phyloP scores from a whole-genome alignment of 2,329 filamentous ascomycete species.

The Ophiobolus disseminans region DNA sequence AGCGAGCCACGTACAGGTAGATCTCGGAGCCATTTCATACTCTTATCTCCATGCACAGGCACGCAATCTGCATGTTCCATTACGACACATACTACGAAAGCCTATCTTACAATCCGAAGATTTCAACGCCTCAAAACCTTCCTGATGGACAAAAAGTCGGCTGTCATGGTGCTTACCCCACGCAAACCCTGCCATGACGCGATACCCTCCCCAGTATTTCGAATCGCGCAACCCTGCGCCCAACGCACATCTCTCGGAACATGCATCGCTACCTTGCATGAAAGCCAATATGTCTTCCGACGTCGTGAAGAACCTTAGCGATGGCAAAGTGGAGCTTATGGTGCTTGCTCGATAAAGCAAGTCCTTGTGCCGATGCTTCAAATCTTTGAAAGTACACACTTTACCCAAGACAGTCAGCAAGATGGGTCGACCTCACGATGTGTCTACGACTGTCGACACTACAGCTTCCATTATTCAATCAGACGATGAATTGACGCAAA shows the following conservation, averaged over 20 bases:
- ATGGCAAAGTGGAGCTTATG: not conserved
- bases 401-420: not conserved
- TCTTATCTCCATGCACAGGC: constrained; percentile 12
- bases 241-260: not conserved
- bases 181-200: not conserved
- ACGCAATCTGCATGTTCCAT: constrained; percentile 13
- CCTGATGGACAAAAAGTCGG: not conserved
- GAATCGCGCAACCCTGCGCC: not conserved
- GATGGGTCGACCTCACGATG: constrained; percentile 4
- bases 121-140: not conserved
- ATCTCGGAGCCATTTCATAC: not conserved
- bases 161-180: too few relatives aligned
- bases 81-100: constrained; percentile 10
- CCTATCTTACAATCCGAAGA: not conserved
- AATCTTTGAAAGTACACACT: not conserved
- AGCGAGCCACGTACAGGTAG: too few relatives aligned
- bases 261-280: not conserved
- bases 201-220: constrained; percentile 4
- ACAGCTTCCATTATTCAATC: constrained; percentile 1
- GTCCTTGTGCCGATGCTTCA: not conserved
- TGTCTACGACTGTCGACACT: not conserved
- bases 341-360: constrained; percentile 4
- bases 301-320: not conserved
- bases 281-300: not conserved
- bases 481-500: constrained; percentile 14